These are phyloP conservation scores for Cucurbita ficifolia DNA, from an alignment of 306 rosid species.

Conservation along the genomic window DNA sequence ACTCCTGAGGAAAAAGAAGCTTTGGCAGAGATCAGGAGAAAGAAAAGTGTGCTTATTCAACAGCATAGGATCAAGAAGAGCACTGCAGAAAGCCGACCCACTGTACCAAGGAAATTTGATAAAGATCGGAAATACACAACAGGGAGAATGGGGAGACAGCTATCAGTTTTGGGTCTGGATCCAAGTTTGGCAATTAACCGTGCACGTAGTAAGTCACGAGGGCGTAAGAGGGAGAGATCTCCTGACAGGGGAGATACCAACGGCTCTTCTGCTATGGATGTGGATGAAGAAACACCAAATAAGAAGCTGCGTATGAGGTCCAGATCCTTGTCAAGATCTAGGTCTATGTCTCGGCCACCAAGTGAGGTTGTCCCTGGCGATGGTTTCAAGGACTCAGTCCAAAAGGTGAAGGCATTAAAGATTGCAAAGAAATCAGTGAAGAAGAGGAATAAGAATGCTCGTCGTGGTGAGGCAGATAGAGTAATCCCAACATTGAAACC, in stretches of 20 bases:
- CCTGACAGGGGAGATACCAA: constrained; percentile 19
- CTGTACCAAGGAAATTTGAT: constrained; percentile 65
- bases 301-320: constrained; percentile 51
- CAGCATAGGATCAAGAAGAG: constrained; percentile 77
- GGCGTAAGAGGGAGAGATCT: constrained; percentile 70
- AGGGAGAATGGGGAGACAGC: constrained; percentile 74
- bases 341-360: constrained; percentile 48
- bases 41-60: constrained; percentile 52
- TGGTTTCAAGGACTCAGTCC: constrained; percentile 59
- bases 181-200: constrained; percentile 47
- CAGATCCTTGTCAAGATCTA: constrained; percentile 25
- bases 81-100: constrained; percentile 72
- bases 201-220: constrained; percentile 59
- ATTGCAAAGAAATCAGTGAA: constrained; percentile 48
- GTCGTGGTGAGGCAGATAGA: constrained; percentile 87
- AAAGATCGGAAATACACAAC: constrained; percentile 47
- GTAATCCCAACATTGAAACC: constrained; percentile 66
- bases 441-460: constrained; percentile 68
- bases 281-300: constrained; percentile 49
- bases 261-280: constrained; percentile 40
- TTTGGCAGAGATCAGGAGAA: constrained; percentile 51
- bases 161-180: constrained; percentile 60
- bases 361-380: constrained; percentile 71
- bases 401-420: constrained; percentile 55
- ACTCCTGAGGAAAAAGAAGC: constrained; percentile 51